These are phyloP conservation scores for Meripilus lineatus DNA, from an alignment of 1,284 basidiomycete species.

Conservation along the genomic window DNA sequence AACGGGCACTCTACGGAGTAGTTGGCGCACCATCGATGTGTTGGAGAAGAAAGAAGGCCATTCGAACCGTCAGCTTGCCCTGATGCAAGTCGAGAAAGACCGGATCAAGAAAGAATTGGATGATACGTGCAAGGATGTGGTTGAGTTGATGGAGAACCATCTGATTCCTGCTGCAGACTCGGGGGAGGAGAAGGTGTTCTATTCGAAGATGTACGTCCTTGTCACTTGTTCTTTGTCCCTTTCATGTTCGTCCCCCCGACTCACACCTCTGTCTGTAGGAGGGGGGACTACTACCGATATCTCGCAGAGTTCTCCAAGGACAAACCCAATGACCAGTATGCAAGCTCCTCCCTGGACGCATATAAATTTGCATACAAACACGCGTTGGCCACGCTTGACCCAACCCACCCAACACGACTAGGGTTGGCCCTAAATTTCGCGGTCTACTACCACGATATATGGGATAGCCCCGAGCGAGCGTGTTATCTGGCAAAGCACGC, in stretches of 20 bases:
- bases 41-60: constrained; percentile 46
- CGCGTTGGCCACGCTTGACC: constrained; percentile 50
- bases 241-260: no score
- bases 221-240: no score
- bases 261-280: constrained; percentile 35
- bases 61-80: constrained; percentile 34
- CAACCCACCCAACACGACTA: constrained; percentile 69
- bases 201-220: constrained; percentile 55
- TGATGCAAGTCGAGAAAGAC: constrained; percentile 49
- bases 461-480: constrained; percentile 87
- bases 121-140: constrained; percentile 53
- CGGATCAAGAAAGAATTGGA: constrained; percentile 54
- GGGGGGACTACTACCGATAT: constrained; percentile 68
- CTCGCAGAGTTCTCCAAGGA: constrained; percentile 53
- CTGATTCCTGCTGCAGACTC: constrained; percentile 50
- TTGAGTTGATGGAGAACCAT: constrained; percentile 46
- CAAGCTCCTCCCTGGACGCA: constrained; percentile 51
- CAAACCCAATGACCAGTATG: constrained; percentile 36
- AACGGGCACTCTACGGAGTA: constrained; percentile 54
- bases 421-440: constrained; percentile 95
- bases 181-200: constrained; percentile 66
- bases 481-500: constrained; percentile 84
- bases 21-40: constrained; percentile 56
- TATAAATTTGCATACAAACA: constrained; percentile 67
- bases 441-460: constrained; percentile 95